Evolutionary conservation across 2,329 filamentous ascomycete species (phyloP).

Genomic region (Neocucurbitaria cava): DNA sequence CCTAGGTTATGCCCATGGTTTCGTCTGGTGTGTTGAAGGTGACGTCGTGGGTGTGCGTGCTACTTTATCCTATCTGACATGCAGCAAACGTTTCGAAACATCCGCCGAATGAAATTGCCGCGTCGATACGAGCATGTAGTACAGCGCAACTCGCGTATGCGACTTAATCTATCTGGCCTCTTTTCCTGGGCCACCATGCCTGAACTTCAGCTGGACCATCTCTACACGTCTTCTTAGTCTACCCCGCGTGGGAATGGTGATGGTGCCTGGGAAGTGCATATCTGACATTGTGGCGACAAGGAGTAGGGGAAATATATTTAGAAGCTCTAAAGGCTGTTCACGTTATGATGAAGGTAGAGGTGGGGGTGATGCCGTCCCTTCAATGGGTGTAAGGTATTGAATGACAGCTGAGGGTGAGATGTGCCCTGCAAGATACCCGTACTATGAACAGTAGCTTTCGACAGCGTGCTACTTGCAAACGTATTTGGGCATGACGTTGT

Average conservation of each 20-base stretch:
- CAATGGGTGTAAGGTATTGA: too few relatives aligned
- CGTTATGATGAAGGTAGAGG: too few relatives aligned
- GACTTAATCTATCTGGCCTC: not conserved
- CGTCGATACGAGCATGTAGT: constrained; percentile 11
- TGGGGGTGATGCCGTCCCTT: too few relatives aligned
- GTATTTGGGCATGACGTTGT: too few relatives aligned
- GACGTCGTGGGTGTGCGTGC: constrained; percentile 5
- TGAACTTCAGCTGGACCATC: not conserved
- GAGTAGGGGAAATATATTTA: too few relatives aligned
- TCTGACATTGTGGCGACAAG: not conserved
- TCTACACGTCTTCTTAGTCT: not conserved
- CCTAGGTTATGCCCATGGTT: not conserved
- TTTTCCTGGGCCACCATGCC: not conserved
- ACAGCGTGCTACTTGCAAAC: too few relatives aligned
- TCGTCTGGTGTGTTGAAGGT: not conserved
- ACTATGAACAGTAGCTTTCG: too few relatives aligned
- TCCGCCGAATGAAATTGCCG: constrained; percentile 26
- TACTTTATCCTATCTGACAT: constrained; percentile 21
- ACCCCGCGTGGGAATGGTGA: not conserved
- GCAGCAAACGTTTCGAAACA: constrained; percentile 38
- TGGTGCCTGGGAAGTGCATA: not conserved
- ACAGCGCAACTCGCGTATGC: constrained; percentile 27
- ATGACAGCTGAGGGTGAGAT: too few relatives aligned
- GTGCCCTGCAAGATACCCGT: too few relatives aligned
- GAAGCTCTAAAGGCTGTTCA: too few relatives aligned